A percentile compares a stretch with the other conserved stretches of the same genome.
These are phyloP conservation scores for Fusarium piperis DNA, from an alignment of 2,329 filamentous ascomycete species.

Conservation along the genomic window DNA sequence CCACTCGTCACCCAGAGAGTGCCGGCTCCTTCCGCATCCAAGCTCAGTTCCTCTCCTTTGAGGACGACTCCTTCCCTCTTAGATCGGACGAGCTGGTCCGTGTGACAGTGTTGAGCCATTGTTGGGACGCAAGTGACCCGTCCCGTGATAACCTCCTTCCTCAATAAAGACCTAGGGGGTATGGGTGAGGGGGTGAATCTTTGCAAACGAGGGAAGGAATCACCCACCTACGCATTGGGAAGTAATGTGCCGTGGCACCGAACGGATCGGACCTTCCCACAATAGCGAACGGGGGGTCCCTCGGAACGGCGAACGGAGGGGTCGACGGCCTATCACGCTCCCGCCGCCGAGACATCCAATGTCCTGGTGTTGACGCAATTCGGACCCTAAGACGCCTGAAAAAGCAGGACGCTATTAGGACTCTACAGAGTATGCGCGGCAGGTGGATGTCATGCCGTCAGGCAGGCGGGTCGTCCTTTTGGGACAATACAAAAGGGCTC, in stretches of 20 bases:
- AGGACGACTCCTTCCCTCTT: neutral
- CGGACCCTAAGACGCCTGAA: neutral
- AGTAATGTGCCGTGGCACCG: neutral
- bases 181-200: neutral
- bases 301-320: conserved; percentile 4
- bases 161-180: neutral
- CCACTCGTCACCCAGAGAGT: neutral
- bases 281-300: neutral
- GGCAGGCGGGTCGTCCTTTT: neutral
- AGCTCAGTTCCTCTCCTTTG: neutral
- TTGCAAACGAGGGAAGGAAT: neutral
- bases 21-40: neutral
- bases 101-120: conserved; percentile 5
- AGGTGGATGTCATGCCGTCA: conserved; percentile 1
- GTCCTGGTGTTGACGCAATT: conserved; percentile 13
- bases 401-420: neutral
- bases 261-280: neutral
- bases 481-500: neutral
- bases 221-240: neutral
- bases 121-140: neutral
- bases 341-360: neutral
- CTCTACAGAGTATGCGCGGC: conserved; percentile 1
- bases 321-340: neutral
- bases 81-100: neutral
- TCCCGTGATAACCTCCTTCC: neutral